phyloP scores from a whole-genome alignment of 2,329 filamentous ascomycete genomes.

The Fusarium abutilonis region DNA sequence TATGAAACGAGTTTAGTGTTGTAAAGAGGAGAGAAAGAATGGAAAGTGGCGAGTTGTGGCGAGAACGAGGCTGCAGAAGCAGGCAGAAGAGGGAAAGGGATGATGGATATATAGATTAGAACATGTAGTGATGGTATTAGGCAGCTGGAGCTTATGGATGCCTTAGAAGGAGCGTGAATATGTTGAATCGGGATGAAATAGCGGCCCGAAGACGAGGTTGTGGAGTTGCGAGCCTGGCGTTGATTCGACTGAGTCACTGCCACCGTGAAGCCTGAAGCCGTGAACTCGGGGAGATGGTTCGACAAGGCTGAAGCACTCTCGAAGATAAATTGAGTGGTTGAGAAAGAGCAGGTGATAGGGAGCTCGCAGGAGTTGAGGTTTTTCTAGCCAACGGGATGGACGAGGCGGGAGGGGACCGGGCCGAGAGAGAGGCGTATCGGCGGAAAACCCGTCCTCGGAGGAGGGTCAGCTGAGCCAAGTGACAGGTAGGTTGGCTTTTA shows the following conservation, averaged over 20 bases:
- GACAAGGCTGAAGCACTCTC: conserved; percentile 18
- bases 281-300: conserved; percentile 15
- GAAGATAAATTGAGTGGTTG: conserved; percentile 15
- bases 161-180: conserved; percentile 29
- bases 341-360: conserved; percentile 7
- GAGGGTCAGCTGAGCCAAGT: conserved; percentile 32
- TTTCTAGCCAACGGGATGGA: conserved; percentile 26
- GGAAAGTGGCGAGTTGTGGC: conserved; percentile 4
- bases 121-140: conserved; percentile 28
- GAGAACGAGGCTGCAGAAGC: conserved; percentile 26
- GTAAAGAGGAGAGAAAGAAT: conserved; percentile 5
- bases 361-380: conserved; percentile 22
- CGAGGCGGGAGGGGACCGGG: conserved; percentile 23
- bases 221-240: conserved; percentile 4
- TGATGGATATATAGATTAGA: conserved; percentile 33
- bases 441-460: conserved; percentile 22
- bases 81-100: conserved; percentile 31
- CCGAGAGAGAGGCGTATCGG: conserved; percentile 17
- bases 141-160: conserved; percentile 36
- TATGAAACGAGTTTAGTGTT: conserved; percentile 36
- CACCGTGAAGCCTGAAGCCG: conserved; percentile 15
- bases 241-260: conserved; percentile 25
- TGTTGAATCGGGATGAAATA: background rate
- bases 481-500: conserved; percentile 13
- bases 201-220: conserved; percentile 19